Conservation (phyloP, 768 basidiomycete genomes). For the Leccinum pellstonianum region DNA sequence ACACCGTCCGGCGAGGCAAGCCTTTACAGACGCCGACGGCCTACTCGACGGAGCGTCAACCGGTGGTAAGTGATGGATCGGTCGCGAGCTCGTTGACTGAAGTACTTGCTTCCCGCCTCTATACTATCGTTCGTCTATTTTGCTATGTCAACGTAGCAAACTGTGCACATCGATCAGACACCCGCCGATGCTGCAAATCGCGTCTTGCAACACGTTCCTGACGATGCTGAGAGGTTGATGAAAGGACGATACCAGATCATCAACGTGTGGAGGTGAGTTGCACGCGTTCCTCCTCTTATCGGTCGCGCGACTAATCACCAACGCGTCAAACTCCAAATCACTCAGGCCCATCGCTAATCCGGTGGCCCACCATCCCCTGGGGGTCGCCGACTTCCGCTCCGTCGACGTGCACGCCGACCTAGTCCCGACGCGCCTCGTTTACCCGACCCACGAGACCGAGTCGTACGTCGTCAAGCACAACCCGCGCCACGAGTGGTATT, state of each 20-base stretch:
- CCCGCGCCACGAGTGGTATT: constrained; percentile 32
- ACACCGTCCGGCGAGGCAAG: constrained; percentile 34
- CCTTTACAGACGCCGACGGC: not conserved
- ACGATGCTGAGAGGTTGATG: constrained; percentile 40
- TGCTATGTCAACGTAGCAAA: constrained; percentile 20
- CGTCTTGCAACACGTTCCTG: constrained; percentile 36
- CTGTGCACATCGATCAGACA: constrained; percentile 45
- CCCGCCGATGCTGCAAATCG: constrained; percentile 33
- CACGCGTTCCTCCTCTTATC: not conserved
- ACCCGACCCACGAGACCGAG: constrained; percentile 10
- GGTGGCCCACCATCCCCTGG: constrained; percentile 38
- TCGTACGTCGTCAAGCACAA: too few species aligned
- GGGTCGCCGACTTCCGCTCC: constrained; percentile 37
- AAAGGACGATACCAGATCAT: constrained; percentile 40
- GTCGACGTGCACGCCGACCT: constrained; percentile 36
- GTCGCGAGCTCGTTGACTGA: not conserved
- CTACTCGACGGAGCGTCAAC: constrained; percentile 17
- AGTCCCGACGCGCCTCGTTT: constrained; percentile 34
- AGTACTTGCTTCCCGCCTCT: too few species aligned
- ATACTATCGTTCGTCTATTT: not conserved
- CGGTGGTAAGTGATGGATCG: constrained; percentile 25
- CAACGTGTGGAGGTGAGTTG: constrained; percentile 40
- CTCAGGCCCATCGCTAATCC: constrained; percentile 34
- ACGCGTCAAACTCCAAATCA: not conserved
- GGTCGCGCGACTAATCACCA: too few species aligned